A percentile compares a stretch with the other conserved stretches of the same genome.
These are phyloP conservation scores for Beauveria caledonica DNA, from an alignment of 2,329 filamentous ascomycete species.

Conservation along the genomic window DNA sequence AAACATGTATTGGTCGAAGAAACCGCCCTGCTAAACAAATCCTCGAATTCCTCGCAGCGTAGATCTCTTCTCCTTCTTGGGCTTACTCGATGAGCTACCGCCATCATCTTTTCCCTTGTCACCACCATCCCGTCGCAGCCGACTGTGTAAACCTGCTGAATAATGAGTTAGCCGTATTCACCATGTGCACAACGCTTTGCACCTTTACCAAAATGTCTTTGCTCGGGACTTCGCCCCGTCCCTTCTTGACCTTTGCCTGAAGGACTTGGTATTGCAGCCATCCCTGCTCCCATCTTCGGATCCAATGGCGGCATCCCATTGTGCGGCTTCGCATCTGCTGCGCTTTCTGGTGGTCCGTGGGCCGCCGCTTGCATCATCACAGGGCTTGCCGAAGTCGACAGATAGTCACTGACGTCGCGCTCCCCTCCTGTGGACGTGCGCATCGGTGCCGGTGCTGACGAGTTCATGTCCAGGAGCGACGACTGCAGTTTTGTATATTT, in stretches of 20 bases:
- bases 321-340: slow-evolving; percentile 32
- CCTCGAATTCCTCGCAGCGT: slow-evolving; percentile 34
- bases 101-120: slow-evolving; percentile 37
- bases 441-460: slow-evolving; percentile 21
- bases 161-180: not conserved
- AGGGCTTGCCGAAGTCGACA: slow-evolving; percentile 31
- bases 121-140: slow-evolving; percentile 39
- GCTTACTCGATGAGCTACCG: slow-evolving; percentile 20
- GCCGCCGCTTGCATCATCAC: slow-evolving; percentile 28
- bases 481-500: slow-evolving; percentile 47
- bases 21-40: slow-evolving; percentile 20
- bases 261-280: slow-evolving; percentile 28
- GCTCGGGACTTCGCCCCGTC: slow-evolving; percentile 26
- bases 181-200: not conserved
- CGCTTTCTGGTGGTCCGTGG: slow-evolving; percentile 32
- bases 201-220: slow-evolving; percentile 33
- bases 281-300: slow-evolving; percentile 21
- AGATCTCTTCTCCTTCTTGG: slow-evolving; percentile 30
- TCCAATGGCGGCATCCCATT: slow-evolving; percentile 37
- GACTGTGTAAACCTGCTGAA: slow-evolving; percentile 41
- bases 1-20: not conserved
- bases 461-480: slow-evolving; percentile 39
- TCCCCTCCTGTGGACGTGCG: slow-evolving; percentile 13
- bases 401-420: slow-evolving; percentile 25
- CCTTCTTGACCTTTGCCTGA: slow-evolving; percentile 15